Conservation (phyloP, 306 rosid species). For the Medicago ruthenica region DNA sequence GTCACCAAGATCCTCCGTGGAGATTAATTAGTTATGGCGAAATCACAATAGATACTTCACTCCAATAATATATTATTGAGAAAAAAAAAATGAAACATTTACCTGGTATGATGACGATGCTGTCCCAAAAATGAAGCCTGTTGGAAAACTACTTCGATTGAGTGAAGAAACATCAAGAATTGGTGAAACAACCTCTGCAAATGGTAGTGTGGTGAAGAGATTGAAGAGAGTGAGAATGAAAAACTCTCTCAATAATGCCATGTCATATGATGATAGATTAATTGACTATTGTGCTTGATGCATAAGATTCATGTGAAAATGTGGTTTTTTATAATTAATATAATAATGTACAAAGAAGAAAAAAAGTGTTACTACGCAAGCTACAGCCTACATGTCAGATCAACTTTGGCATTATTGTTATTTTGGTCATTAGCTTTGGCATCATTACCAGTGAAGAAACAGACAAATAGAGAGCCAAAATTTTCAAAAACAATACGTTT, state of each 20-base stretch:
- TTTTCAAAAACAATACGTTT: neutral
- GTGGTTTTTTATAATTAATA: neutral
- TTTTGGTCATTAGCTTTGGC: neutral
- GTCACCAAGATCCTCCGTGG: neutral
- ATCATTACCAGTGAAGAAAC: neutral
- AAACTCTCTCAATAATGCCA: neutral
- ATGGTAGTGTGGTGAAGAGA: neutral
- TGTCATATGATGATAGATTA: neutral
- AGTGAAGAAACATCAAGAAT: slow-evolving; percentile 42
- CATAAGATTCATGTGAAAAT: neutral
- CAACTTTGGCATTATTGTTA: neutral
- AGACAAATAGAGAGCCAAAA: neutral
- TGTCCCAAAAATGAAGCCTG: slow-evolving; percentile 38
- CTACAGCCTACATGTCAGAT: neutral
- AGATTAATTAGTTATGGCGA: neutral
- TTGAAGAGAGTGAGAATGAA: neutral
- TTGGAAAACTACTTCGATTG: slow-evolving; percentile 24
- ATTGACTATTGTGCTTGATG: neutral
- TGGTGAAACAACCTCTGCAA: neutral
- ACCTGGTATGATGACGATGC: slow-evolving; percentile 42
- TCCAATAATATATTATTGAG: neutral
- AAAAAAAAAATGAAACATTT: neutral
- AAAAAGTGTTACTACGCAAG: neutral
- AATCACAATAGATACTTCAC: neutral
- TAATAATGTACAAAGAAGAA: neutral